A percentile compares a stretch with the other conserved stretches of the same genome.
These are phyloP conservation scores for Peronospora destructor DNA, from an alignment of 352 stramenopile species.

Conservation along the genomic window DNA sequence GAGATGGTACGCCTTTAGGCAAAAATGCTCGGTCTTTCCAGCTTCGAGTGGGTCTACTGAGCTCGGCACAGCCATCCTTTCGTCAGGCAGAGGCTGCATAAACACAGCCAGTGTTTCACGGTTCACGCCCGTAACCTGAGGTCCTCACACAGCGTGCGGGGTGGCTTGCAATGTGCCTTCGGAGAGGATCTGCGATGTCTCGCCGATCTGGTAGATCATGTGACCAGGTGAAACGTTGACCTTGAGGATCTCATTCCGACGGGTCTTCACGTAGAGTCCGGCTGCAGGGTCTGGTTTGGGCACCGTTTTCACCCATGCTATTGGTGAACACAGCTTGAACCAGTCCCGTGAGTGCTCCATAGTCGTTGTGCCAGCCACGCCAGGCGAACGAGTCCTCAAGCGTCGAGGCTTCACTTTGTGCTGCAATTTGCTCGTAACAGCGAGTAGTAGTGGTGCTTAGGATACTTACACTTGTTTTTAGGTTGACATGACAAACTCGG, in stretches of 20 bases:
- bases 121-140: constrained; percentile 67
- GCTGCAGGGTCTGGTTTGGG: constrained; percentile 69
- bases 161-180: constrained; percentile 89
- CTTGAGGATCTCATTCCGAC: constrained; percentile 84
- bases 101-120: constrained; percentile 95
- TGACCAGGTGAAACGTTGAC: constrained; percentile 80
- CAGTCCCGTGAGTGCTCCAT: constrained; percentile 92
- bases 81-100: constrained; percentile 90
- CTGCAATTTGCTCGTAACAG: constrained; percentile 52
- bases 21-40: constrained; percentile 62
- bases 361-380: constrained; percentile 97
- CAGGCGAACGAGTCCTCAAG: constrained; percentile 87
- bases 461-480: no score
- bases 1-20: constrained; percentile 68
- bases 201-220: constrained; percentile 92
- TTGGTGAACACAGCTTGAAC: constrained; percentile 90
- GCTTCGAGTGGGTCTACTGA: constrained; percentile 30
- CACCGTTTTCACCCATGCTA: constrained; percentile 45
- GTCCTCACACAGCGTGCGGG: constrained; percentile 84
- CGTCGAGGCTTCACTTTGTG: constrained; percentile 34
- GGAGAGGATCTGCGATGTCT: constrained; percentile 93
- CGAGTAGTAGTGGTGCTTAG: constrained; percentile 97
- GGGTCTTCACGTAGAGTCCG: constrained; percentile 93
- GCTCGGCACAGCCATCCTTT: constrained; percentile 72
- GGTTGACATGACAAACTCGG: no score